A percentile compares a stretch with the other conserved stretches of the same genome.
These are phyloP conservation scores for Papiliotrema flavescens DNA, from an alignment of 1,284 basidiomycete species.

Conservation along the genomic window DNA sequence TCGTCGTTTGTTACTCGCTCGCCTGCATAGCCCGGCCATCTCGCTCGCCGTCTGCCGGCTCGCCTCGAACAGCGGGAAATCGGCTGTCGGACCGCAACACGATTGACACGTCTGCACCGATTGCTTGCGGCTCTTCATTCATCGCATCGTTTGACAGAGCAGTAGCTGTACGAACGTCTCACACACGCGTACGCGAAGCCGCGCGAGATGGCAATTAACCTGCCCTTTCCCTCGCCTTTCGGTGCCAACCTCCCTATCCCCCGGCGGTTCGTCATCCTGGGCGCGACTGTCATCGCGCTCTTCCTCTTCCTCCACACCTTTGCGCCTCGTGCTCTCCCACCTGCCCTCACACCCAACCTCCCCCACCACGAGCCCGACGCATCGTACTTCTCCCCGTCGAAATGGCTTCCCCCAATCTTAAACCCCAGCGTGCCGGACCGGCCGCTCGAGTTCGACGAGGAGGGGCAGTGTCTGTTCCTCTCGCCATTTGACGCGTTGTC, in stretches of 20 bases:
- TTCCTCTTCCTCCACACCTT: conserved; percentile 41
- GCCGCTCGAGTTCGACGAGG: conserved; percentile 44
- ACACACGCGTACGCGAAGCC: background rate
- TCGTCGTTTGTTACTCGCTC: no score
- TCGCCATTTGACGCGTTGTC: conserved; percentile 46
- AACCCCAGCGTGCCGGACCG: conserved; percentile 26
- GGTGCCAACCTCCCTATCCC: conserved; percentile 27
- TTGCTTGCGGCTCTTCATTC: no score
- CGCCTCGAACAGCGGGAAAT: no score
- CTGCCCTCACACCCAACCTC: conserved; percentile 28
- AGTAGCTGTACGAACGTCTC: no score
- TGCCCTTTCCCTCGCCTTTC: conserved; percentile 28
- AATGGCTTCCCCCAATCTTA: conserved; percentile 43
- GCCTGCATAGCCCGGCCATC: no score
- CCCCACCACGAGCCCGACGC: conserved; percentile 38
- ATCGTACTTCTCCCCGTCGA: conserved; percentile 34
- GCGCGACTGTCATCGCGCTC: conserved; percentile 23
- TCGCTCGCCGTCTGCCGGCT: no score
- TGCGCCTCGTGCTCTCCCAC: conserved; percentile 33
- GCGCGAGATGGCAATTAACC: conserved; percentile 16
- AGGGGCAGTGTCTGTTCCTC: conserved; percentile 46
- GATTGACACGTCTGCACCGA: no score
- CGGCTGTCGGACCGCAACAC: no score
- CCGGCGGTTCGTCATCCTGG: conserved; percentile 31
- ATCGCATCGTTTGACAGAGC: no score